Evolutionary conservation across 1,284 basidiomycete species (phyloP).

Genomic region (Prillingera fragicola): DNA sequence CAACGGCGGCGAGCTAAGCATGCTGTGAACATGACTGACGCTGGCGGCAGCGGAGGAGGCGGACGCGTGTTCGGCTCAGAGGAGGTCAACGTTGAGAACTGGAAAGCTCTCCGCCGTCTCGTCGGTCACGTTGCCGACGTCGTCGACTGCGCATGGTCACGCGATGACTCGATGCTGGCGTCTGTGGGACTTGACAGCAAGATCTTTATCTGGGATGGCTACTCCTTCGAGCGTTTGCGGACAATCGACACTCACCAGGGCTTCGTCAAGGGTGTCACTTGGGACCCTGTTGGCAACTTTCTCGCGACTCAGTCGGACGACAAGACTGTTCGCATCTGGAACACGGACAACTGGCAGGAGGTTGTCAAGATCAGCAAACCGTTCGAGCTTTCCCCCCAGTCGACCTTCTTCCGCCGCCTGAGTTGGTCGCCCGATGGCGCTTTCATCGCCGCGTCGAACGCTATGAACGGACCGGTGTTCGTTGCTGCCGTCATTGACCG

Average conservation of each 20-base stretch:
- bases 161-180: slow-evolving; percentile 83
- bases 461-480: slow-evolving; percentile 96
- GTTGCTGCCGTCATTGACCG: slow-evolving; percentile 91
- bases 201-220: slow-evolving; percentile 89
- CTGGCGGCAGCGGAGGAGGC: slow-evolving; percentile 57
- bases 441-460: slow-evolving; percentile 92
- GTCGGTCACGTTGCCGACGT: slow-evolving; percentile 97
- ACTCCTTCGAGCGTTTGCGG: slow-evolving; percentile 70
- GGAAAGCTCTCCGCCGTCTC: slow-evolving; percentile 86
- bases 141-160: slow-evolving; percentile 91
- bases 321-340: slow-evolving; percentile 93
- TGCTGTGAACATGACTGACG: background rate
- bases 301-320: slow-evolving; percentile 94
- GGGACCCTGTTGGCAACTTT: slow-evolving; percentile 95
- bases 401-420: slow-evolving; percentile 87
- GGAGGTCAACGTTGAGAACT: slow-evolving; percentile 92
- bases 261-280: slow-evolving; percentile 97
- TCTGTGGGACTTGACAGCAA: slow-evolving; percentile 89
- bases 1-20: background rate
- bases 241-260: slow-evolving; percentile 86
- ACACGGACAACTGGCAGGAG: slow-evolving; percentile 82
- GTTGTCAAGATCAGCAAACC: slow-evolving; percentile 81
- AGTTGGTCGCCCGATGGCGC: slow-evolving; percentile 99
- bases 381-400: slow-evolving; percentile 87
- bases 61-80: slow-evolving; percentile 87